Evolutionary conservation across 2,329 filamentous ascomycete species (phyloP).

Genomic region (Phoma sp.): DNA sequence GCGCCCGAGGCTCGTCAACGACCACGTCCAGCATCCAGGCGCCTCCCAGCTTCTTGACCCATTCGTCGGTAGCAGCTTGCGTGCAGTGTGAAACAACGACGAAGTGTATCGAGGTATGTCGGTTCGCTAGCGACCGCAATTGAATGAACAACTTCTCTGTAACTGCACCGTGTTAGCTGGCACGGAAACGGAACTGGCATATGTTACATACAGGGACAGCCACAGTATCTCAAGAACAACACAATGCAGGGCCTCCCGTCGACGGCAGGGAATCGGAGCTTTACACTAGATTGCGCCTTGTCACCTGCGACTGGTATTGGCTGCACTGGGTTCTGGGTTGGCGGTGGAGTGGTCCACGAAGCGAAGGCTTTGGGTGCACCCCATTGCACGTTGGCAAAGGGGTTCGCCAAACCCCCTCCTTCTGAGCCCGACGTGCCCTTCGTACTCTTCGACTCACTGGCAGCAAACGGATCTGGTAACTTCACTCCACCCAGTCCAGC

Average conservation of each 20-base stretch:
- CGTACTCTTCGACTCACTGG: constrained; percentile 34
- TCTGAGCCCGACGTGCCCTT: constrained; percentile 29
- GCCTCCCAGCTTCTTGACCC: constrained; percentile 64
- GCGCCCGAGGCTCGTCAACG: constrained; percentile 61
- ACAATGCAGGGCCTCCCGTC: constrained; percentile 40
- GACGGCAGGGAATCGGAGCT: constrained; percentile 39
- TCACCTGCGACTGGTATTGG: constrained; percentile 36
- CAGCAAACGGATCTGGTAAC: constrained; percentile 44
- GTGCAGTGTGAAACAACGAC: constrained; percentile 67
- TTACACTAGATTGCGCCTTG: constrained; percentile 34
- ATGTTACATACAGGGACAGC: constrained; percentile 40
- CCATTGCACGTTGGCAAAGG: constrained; percentile 47
- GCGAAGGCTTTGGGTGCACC: constrained; percentile 39
- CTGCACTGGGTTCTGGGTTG: constrained; percentile 34
- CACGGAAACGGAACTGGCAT: background rate
- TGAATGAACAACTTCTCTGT: constrained; percentile 60
- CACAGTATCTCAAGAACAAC: constrained; percentile 43
- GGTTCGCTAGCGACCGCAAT: constrained; percentile 62
- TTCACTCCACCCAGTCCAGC: constrained; percentile 60
- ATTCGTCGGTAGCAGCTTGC: constrained; percentile 60
- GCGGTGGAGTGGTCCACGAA: constrained; percentile 43
- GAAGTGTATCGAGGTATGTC: constrained; percentile 59
- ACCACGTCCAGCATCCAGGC: constrained; percentile 63
- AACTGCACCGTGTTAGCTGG: constrained; percentile 25
- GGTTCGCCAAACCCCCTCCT: constrained; percentile 35